Evolutionary conservation across 768 basidiomycete genomes (phyloP), one percentile per base, ranked within the genome.

Genomic region (Mycena albidolilacea): DNA sequence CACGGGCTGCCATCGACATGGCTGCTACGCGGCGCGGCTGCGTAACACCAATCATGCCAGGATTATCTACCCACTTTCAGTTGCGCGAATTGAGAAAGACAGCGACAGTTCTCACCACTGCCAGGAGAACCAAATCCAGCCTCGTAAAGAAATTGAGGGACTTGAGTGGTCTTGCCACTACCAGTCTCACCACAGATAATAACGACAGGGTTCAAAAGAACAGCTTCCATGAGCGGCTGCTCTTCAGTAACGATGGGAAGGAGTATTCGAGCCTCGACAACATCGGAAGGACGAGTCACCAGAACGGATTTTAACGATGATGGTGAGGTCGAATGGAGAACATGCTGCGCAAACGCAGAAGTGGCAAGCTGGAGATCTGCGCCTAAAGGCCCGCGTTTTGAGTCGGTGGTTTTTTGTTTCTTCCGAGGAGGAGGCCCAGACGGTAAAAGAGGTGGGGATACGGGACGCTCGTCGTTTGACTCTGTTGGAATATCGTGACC

Each of bases 121-220:
- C 87, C 91, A 9, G 91, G 87, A 59, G 90, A 89, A 2, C 97
- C 98, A 80, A 97, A 99, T 0, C 98, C 98, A 23, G 95, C 95
- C 81, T 99, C 98, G 72, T 93, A 98, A n/a, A 99, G 86, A 83
- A 99, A 98, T 80, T 99, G 98, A 12, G 98, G 98, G 8, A 99
- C 92, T 81, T 99, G 98, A 0, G 98, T 99, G 1, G 98, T 99
- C 84, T 99, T 99, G 58, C 98, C 98, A 79, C 95, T 97, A 61
- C 98, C 98, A 17, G 98, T 99, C 86, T 99, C 97, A 81, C 98
- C 89, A 67, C 88, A 89, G 55, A 98, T 92, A 69, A 97, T 89
- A 38, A 96, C 92, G 7, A 97, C 94, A 0, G 93, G 90, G 80
- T 99, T 91, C 44, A 98, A 84, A 66, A 95, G 82, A 57, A 99